Conservation (phyloP, 2,329 filamentous ascomycete genomes). For the Orbilia brochopaga region DNA sequence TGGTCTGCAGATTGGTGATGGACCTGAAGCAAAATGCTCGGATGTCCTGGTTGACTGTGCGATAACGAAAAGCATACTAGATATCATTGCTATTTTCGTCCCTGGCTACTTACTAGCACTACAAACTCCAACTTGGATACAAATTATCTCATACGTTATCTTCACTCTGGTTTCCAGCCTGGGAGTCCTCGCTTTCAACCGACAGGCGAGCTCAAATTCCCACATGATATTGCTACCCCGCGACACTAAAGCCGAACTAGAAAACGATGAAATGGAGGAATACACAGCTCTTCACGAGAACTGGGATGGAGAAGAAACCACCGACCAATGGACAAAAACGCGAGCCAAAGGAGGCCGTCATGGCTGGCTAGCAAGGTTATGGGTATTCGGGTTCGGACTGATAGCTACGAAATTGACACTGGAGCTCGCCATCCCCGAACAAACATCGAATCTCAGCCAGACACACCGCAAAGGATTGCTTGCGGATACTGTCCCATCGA, state of each 20-base stretch:
- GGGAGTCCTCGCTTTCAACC: neutral
- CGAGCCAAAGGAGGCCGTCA: neutral
- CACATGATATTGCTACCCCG: neutral
- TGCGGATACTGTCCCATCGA: neutral
- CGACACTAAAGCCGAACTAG: neutral
- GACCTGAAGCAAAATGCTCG: neutral
- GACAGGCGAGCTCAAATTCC: neutral
- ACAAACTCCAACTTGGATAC: conserved; percentile 45
- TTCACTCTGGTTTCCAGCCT: neutral
- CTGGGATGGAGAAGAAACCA: neutral
- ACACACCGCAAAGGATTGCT: neutral
- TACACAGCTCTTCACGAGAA: conserved; percentile 12
- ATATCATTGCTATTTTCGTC: conserved; percentile 14
- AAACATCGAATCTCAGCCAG: neutral
- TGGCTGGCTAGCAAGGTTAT: conserved; percentile 17
- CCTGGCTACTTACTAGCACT: conserved; percentile 21
- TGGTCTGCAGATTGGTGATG: neutral
- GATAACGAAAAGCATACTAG: conserved; percentile 16
- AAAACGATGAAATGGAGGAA: conserved; percentile 23
- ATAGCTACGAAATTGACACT: conserved; percentile 18
- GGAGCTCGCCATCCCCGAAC: neutral
- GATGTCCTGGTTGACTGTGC: conserved; percentile 15
- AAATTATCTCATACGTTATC: conserved; percentile 22
- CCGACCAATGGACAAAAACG: neutral
- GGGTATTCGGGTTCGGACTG: conserved; percentile 34